These are phyloP conservation scores for Sextonia rubra DNA, from an alignment of 164 flowering plant genomes.

Conservation along the genomic window DNA sequence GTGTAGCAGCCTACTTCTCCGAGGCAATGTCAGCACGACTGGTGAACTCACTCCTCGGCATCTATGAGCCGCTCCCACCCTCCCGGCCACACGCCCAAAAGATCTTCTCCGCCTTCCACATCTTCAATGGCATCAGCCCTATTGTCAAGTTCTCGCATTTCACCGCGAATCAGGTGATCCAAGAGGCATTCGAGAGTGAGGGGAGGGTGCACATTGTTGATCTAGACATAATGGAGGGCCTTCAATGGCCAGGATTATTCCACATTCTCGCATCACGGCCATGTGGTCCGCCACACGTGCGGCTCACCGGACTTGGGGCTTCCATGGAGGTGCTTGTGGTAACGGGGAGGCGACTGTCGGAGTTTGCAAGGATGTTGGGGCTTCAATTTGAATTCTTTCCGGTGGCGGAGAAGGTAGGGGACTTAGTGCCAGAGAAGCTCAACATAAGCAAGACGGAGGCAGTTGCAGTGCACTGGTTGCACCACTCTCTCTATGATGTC, in stretches of 20 bases:
- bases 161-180: conserved; percentile 95
- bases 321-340: conserved; percentile 78
- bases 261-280: conserved; percentile 89
- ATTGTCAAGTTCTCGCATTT: conserved; percentile 95
- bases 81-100: conserved; percentile 47
- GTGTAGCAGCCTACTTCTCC: conserved; percentile 96
- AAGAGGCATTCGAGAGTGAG: conserved; percentile 92
- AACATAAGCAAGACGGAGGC: conserved; percentile 80
- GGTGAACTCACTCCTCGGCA: conserved; percentile 68
- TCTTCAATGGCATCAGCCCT: conserved; percentile 96
- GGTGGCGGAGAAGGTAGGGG: conserved; percentile 82
- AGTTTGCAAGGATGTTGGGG: conserved; percentile 82
- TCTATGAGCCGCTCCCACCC: conserved; percentile 51
- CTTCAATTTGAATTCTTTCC: conserved; percentile 86
- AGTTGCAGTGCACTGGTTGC: conserved; percentile 95
- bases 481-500: conserved; percentile 91
- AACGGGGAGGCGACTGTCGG: conserved; percentile 86
- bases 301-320: conserved; percentile 85
- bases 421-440: conserved; percentile 65
- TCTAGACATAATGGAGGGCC: conserved; percentile 95
- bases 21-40: conserved; percentile 93
- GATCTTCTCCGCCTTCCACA: conserved; percentile 81
- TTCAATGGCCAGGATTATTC: conserved; percentile 96
- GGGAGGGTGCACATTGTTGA: conserved; percentile 94
- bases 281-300: conserved; percentile 81